phyloP scores from a whole-genome alignment of 75 land plant species.

The Chamaecyparis obtusa region DNA sequence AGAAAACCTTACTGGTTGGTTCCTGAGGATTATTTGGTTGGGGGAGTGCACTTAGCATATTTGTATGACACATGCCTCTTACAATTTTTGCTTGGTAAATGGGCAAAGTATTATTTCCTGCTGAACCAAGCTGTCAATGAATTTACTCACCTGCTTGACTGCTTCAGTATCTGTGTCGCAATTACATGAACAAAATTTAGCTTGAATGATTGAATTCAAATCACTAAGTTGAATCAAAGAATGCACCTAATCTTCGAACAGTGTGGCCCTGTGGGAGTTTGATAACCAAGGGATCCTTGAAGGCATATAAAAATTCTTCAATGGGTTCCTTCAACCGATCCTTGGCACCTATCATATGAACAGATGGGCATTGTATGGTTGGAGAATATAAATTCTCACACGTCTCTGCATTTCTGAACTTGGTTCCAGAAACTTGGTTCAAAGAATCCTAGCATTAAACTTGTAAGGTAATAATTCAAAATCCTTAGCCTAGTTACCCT shows the following conservation, averaged over 20 bases:
- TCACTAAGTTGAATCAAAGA: neutral
- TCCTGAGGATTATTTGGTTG: conserved; percentile 44
- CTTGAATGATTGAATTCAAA: neutral
- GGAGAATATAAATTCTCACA: conserved; percentile 61
- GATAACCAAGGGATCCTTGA: conserved; percentile 55
- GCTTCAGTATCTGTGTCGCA: conserved; percentile 16
- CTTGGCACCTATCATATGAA: conserved; percentile 72
- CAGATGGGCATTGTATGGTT: conserved; percentile 57
- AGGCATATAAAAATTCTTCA: conserved; percentile 61
- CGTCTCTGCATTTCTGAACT: conserved; percentile 52
- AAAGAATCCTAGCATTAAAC: too few relatives aligned
- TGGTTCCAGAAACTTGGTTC: conserved; percentile 48
- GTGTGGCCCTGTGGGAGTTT: conserved; percentile 82
- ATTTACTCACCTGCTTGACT: conserved; percentile 14
- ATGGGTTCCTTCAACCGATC: conserved; percentile 67
- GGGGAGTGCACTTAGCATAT: conserved; percentile 55
- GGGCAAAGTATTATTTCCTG: too few relatives aligned
- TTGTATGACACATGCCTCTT: conserved; percentile 60
- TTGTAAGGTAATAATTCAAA: too few relatives aligned
- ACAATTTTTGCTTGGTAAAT: conserved; percentile 54
- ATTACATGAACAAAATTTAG: neutral
- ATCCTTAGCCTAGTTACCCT: too few relatives aligned
- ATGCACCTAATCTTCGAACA: conserved; percentile 77
- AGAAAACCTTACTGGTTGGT: conserved; percentile 67
- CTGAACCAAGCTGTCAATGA: conserved; percentile 2